Evolutionary conservation across 208 protist species (phyloP), one percentile per base, ranked within the genome.

Genomic region (Acanthamoeba healyi): DNA sequence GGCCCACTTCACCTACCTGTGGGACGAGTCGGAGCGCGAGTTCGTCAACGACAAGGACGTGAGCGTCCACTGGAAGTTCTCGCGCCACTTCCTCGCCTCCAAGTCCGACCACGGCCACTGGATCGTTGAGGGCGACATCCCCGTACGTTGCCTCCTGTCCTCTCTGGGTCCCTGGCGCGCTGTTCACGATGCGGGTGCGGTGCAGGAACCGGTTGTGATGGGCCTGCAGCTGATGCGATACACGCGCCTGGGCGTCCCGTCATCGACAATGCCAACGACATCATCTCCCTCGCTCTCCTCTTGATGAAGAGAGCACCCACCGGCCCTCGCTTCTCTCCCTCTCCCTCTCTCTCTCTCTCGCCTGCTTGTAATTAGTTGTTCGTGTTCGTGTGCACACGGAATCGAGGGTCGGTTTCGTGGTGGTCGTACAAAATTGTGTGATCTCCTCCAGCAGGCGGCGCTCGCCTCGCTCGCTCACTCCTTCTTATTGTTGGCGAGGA

Each of bases 401-500:
- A n/a, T n/a, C n/a, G n/a, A n/a, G n/a, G n/a, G n/a, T n/a, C n/a
- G n/a, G n/a, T n/a, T n/a, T n/a, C n/a, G n/a, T n/a, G n/a, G n/a
- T n/a, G n/a, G n/a, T n/a, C n/a, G n/a, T n/a, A n/a, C n/a, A n/a
- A n/a, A n/a, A n/a, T n/a, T n/a, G n/a, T n/a, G n/a, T n/a, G n/a
- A n/a, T n/a, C n/a, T n/a, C n/a, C n/a, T n/a, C n/a, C n/a, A n/a
- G n/a, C n/a, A n/a, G n/a, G n/a, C n/a, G n/a, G n/a, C n/a, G n/a
- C n/a, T n/a, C n/a, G n/a, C n/a, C n/a, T n/a, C n/a, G n/a, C n/a
- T n/a, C n/a, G n/a, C n/a, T n/a, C n/a, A 54, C 49, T 54, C 49
- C 10, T 90, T 90, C 82, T 72, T 61, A 36, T 95, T 58, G 19
- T 42, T 88, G 7, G 93, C 96, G 0, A 96, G 24, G 44, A 95